phyloP scores from a whole-genome alignment of 2,329 filamentous ascomycete genomes.

The Epichloe sibirici region DNA sequence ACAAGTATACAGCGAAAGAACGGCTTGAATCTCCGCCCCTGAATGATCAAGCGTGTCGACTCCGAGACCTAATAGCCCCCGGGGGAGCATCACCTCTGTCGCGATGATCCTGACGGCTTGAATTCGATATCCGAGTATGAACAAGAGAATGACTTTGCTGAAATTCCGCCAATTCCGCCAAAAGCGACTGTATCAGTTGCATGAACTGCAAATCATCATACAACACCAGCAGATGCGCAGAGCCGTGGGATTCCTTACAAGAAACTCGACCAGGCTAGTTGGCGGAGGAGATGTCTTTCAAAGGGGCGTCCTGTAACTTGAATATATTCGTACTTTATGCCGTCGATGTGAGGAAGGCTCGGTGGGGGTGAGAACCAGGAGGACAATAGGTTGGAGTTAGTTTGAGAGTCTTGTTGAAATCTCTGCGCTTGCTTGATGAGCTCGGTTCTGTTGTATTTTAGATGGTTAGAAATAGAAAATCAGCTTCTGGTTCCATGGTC shows the following conservation, averaged over 20 bases:
- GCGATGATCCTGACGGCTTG: constrained; percentile 59
- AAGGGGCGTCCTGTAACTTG: constrained; percentile 64
- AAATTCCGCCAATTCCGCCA: neutral
- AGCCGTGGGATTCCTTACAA: constrained; percentile 31
- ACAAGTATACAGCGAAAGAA: constrained; percentile 18
- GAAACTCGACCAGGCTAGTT: constrained; percentile 55
- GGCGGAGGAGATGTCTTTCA: constrained; percentile 53
- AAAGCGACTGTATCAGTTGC: neutral
- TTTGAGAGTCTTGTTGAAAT: constrained; percentile 29
- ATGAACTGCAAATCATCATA: too few relatives aligned
- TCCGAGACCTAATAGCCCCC: constrained; percentile 57
- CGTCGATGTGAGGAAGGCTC: constrained; percentile 49
- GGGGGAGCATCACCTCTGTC: constrained; percentile 54
- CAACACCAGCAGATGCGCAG: too few relatives aligned
- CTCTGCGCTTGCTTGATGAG: constrained; percentile 57
- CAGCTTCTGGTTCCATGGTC: neutral
- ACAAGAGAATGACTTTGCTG: constrained; percentile 42
- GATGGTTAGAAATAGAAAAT: neutral
- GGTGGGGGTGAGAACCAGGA: constrained; percentile 36
- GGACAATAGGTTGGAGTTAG: constrained; percentile 25
- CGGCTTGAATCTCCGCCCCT: constrained; percentile 42
- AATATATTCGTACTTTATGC: constrained; percentile 52
- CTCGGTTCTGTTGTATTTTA: constrained; percentile 45
- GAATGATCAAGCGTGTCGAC: constrained; percentile 58
- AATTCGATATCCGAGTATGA: constrained; percentile 53